A percentile compares a stretch with the other conserved stretches of the same genome.
Conservation (phyloP, 768 basidiomycete genomes). For the Boletus rubroflammeus region DNA sequence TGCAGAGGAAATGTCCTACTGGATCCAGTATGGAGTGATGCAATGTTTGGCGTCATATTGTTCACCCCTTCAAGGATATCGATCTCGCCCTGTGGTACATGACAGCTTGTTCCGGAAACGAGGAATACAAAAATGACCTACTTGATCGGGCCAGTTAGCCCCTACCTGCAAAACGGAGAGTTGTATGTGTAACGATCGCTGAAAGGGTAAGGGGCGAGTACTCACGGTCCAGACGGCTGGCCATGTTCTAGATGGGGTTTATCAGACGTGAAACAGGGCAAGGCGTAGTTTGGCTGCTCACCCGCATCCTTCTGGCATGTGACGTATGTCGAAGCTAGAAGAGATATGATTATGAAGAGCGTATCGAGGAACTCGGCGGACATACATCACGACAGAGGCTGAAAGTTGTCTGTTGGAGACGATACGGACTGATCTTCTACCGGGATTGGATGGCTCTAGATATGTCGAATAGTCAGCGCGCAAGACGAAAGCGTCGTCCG, state of each 20-base stretch:
- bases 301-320: constrained; percentile 34
- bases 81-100: constrained; percentile 34
- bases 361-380: neutral
- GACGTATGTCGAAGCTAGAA: constrained; percentile 28
- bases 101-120: neutral
- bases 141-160: constrained; percentile 19
- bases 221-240: constrained; percentile 25
- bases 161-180: constrained; percentile 9
- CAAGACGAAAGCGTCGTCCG: constrained; percentile 26
- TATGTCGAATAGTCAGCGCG: constrained; percentile 28
- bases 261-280: neutral
- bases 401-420: constrained; percentile 20
- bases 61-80: constrained; percentile 53
- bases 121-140: neutral
- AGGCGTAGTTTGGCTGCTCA: constrained; percentile 2
- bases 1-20: constrained; percentile 10
- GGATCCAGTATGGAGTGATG: constrained; percentile 29
- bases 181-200: too few species aligned
- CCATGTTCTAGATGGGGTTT: constrained; percentile 19
- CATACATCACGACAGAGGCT: constrained; percentile 20
- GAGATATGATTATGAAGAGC: neutral
- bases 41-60: constrained; percentile 31
- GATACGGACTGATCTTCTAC: constrained; percentile 31
- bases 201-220: neutral
- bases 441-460: constrained; percentile 20